phyloP scores from a whole-genome alignment of 306 rosid species.

The Cicer chorassanicum region DNA sequence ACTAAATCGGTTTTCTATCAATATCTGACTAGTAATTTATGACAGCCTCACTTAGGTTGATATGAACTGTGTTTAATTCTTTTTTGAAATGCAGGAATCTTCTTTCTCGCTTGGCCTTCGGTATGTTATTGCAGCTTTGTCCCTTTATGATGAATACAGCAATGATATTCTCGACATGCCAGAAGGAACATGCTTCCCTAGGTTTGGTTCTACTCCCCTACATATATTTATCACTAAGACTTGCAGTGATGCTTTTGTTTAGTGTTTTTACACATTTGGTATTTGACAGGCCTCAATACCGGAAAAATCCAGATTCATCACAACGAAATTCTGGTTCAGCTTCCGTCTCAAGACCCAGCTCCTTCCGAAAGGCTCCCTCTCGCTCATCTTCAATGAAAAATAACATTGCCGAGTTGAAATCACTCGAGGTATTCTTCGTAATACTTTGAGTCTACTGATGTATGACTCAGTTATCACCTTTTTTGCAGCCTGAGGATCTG shows the following conservation, averaged over 20 bases:
- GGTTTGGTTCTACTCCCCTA: slow-evolving; percentile 56
- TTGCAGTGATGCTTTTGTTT: not conserved
- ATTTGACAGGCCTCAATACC: slow-evolving; percentile 63
- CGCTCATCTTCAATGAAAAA: slow-evolving; percentile 62
- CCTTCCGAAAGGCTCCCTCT: slow-evolving; percentile 60
- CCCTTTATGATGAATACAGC: slow-evolving; percentile 93
- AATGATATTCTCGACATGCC: slow-evolving; percentile 93
- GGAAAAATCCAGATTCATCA: slow-evolving; percentile 50
- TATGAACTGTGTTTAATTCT: slow-evolving; percentile 38
- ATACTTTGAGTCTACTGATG: slow-evolving; percentile 12
- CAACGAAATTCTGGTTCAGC: slow-evolving; percentile 38
- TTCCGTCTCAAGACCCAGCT: slow-evolving; percentile 63
- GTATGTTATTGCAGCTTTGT: slow-evolving; percentile 72
- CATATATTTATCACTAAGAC: slow-evolving; percentile 17
- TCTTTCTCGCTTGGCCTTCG: slow-evolving; percentile 71
- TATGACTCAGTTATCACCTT: not conserved
- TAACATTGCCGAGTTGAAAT: slow-evolving; percentile 66
- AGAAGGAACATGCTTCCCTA: slow-evolving; percentile 96
- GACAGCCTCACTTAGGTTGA: slow-evolving; percentile 11
- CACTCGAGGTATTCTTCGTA: slow-evolving; percentile 73
- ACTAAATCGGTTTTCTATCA: slow-evolving; percentile 20
- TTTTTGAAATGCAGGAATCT: slow-evolving; percentile 73
- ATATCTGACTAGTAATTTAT: not conserved
- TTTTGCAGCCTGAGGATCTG: slow-evolving; percentile 24
- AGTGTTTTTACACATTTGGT: slow-evolving; percentile 37